Conservation (phyloP, 805 yeast genomes). For the Debaryomyces maramus region DNA sequence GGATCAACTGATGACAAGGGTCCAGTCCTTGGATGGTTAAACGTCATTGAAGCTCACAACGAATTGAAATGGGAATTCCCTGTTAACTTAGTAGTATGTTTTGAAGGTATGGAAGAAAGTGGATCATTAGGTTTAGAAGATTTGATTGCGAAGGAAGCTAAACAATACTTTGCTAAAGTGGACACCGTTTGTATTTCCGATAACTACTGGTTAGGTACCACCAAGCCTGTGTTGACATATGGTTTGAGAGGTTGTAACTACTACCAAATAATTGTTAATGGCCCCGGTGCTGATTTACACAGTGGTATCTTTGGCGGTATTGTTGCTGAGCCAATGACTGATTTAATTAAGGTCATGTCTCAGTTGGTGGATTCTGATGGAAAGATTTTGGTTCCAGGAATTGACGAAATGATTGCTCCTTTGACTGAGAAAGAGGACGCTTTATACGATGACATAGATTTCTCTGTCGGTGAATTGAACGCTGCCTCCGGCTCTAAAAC, state of each 20-base stretch:
- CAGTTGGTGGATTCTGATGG: constrained; percentile 81
- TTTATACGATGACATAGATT: constrained; percentile 84
- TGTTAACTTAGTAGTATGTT: constrained; percentile 87
- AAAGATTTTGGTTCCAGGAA: constrained; percentile 81
- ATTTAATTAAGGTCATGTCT: constrained; percentile 74
- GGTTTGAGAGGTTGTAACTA: constrained; percentile 97
- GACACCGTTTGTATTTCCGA: constrained; percentile 96
- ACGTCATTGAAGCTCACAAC: constrained; percentile 86
- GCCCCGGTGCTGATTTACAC: constrained; percentile 97
- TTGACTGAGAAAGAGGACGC: constrained; percentile 76
- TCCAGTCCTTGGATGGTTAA: constrained; percentile 96
- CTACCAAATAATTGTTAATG: constrained; percentile 77
- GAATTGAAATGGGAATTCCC: constrained; percentile 86
- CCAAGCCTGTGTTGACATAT: constrained; percentile 94
- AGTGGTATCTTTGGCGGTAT: constrained; percentile 98
- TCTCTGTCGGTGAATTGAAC: constrained; percentile 78
- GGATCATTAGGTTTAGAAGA: constrained; percentile 92
- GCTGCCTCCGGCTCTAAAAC: constrained; percentile 88
- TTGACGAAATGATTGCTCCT: constrained; percentile 93
- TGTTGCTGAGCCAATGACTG: constrained; percentile 96
- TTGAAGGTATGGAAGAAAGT: constrained; percentile 99
- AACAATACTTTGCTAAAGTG: constrained; percentile 77
- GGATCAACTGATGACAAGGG: constrained; percentile 99
- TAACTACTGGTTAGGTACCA: constrained; percentile 98
- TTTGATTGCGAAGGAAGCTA: constrained; percentile 77